Evolutionary conservation across 805 yeast species (phyloP), one percentile per base, ranked within the genome.

Genomic region (Lipomyces sp.): DNA sequence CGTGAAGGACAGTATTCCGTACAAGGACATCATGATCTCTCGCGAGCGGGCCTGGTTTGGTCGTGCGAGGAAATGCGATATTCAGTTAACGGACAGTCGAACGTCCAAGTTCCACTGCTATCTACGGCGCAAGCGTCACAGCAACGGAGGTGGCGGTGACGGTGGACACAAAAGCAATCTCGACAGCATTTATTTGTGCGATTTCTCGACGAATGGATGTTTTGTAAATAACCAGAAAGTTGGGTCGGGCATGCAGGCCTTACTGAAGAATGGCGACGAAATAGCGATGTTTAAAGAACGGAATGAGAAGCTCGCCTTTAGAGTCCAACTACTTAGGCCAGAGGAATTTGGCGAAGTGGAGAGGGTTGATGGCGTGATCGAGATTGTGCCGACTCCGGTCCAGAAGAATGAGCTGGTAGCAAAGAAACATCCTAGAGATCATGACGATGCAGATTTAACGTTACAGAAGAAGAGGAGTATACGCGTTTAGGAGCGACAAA

Each of bases 101-200:
- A 83, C 94, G 72, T 93, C 98, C 1, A 90, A 92, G 70, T 81
- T 88, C 0, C 98, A 95, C 77, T 92, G 97, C 76, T 79, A 87
- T 37, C 80, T 94, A 13, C 73, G 82, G 65, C 91, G 88, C 73
- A 84, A 13, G 56, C 30, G 33, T 35, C 6, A 30, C 6, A 6
- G n/a, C 50, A 34, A 35, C 51, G 33, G n/a, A 13, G 53, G 18
- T 15, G 61, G 58, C 8, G 63, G 29, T n/a, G 24, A 24, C 24
- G 39, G 15, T 37, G 39, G 15, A 37, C 39, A 37, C 13, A 11
- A 37, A 1, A 11, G 39, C 15, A 24, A 42, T 42, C 30, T 15
- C 30, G 57, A 59, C 30, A 32, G 63, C n/a, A 29, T 90, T 15
- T 92, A 96, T 96, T 79, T 93, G 37, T 77, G 90, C 57, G 97